A percentile compares a stretch with the other conserved stretches of the same genome.
Evolutionary conservation across 495 filamentous ascomycete genomes (phyloP).

Genomic region (Choiromyces venosus): DNA sequence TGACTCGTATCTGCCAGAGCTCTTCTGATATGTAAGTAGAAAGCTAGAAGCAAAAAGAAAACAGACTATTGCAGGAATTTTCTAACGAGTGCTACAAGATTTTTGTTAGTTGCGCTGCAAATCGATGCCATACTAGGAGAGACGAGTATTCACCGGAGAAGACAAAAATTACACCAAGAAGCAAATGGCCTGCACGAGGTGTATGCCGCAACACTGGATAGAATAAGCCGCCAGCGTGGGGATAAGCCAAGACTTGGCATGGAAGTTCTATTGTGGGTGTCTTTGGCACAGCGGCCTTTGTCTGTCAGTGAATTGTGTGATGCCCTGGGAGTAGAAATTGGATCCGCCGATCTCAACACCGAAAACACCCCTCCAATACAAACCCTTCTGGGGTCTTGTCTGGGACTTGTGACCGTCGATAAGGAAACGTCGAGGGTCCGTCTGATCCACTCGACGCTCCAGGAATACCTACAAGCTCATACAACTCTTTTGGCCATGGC

Average conservation of each 20-base stretch:
- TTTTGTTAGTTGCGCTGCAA: not conserved
- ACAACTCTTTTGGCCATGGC: not conserved
- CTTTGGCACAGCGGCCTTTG: conserved; percentile 4
- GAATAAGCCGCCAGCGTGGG: not conserved
- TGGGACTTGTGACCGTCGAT: conserved; percentile 1
- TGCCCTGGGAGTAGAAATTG: conserved; percentile 13
- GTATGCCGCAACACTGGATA: not conserved
- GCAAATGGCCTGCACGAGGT: not conserved
- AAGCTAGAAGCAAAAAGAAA: not conserved
- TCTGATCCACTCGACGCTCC: not conserved
- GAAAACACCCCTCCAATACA: not conserved
- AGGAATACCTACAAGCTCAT: conserved; percentile 3
- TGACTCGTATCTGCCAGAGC: conserved; percentile 5
- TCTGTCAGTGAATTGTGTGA: conserved; percentile 6
- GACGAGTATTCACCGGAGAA: not conserved
- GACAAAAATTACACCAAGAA: not conserved
- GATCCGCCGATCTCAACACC: conserved; percentile 6
- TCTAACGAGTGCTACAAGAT: not conserved
- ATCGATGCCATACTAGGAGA: not conserved
- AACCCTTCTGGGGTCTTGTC: not conserved
- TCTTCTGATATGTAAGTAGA: conserved; percentile 15
- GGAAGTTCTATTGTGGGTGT: conserved; percentile 8
- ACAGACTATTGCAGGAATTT: not conserved
- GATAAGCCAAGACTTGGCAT: conserved; percentile 7
- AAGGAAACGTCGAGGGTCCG: not conserved